These are phyloP conservation scores for Physcia stellaris DNA, from an alignment of 495 filamentous ascomycete species.

Conservation along the genomic window DNA sequence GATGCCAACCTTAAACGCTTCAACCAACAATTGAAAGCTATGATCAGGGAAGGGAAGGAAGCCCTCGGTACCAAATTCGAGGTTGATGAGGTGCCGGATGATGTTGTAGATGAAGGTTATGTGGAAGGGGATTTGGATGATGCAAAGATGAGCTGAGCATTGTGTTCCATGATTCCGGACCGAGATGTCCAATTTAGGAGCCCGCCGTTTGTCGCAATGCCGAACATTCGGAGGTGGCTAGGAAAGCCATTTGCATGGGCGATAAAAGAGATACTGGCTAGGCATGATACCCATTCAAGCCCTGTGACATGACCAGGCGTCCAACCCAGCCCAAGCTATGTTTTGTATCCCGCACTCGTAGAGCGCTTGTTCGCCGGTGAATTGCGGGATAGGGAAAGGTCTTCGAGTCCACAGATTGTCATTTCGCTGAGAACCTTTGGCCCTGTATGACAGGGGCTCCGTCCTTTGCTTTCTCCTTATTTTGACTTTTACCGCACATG, in stretches of 20 bases:
- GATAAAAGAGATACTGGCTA: no score
- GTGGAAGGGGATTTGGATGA: slow-evolving; percentile 5
- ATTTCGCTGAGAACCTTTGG: slow-evolving; percentile 54
- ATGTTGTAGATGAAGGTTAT: slow-evolving; percentile 6
- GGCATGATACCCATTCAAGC: no score
- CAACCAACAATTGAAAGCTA: slow-evolving; percentile 60
- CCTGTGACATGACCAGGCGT: no score
- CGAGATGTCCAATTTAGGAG: no score
- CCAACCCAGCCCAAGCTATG: no score
- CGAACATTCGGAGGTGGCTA: no score
- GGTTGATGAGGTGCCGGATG: slow-evolving; percentile 47
- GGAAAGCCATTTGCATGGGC: no score
- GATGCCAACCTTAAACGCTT: slow-evolving; percentile 66
- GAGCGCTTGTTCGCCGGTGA: no score
- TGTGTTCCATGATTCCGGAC: no score
- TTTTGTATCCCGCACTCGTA: no score
- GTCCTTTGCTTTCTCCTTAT: slow-evolving; percentile 32
- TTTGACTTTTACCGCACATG: slow-evolving; percentile 48
- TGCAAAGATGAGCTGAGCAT: neutral
- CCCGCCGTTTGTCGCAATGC: no score
- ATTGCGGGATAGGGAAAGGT: no score
- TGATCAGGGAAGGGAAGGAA: slow-evolving; percentile 82
- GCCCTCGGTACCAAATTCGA: slow-evolving; percentile 70
- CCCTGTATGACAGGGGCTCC: slow-evolving; percentile 43
- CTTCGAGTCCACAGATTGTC: slow-evolving; percentile 19